Base-by-base conservation (phyloP, 345 rosid genomes). In the Adansonia digitata region DNA sequence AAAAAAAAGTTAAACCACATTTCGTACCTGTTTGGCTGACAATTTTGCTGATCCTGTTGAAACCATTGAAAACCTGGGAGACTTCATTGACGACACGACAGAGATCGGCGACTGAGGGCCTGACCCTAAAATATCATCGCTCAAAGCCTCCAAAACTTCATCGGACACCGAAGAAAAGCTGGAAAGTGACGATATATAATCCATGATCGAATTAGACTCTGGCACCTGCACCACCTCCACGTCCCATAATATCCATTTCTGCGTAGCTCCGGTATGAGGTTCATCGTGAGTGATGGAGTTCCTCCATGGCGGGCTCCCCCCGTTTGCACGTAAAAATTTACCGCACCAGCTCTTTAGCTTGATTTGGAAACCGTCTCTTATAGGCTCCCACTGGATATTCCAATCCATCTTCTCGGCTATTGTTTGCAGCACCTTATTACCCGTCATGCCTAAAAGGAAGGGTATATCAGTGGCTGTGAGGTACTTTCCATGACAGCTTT, bases 271-370 rank as follows among this genome's bases (percentile, higher is more conserved):
- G 27, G 81, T 74, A 43, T 82, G 85, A 31, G 97, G 97, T 22
- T 91, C 94, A 45, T 94, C 98, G 73, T 92, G 95, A 49, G 97
- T 94, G 35, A 92, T 78, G 49, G 97, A 81, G 84, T 92, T 92
- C 59, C 98, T 85, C 98, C 98, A 94, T 64, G 97, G 98, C 51
- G 89, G 97, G 1, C 88, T 83, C 76, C 97, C 97, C 0, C 97
- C 98, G 88, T 94, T 94, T 5, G 83, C 97, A 14, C 97, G 83
- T 77, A 94, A 57, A 69, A 80, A 88, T 69, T 84, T 92, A 14
- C 97, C 92, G 46, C 91, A 88, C 92, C 95, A 86, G 2, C 89
- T 82, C 62, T 78, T 86, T 8, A 94, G 66, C 79, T 81, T 84
- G 52, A 86, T 78, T 78, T 89, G 93, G 72, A 86, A 88, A 43